Conservation (phyloP, 257 asterid species). For the Jacaranda mimosifolia region DNA sequence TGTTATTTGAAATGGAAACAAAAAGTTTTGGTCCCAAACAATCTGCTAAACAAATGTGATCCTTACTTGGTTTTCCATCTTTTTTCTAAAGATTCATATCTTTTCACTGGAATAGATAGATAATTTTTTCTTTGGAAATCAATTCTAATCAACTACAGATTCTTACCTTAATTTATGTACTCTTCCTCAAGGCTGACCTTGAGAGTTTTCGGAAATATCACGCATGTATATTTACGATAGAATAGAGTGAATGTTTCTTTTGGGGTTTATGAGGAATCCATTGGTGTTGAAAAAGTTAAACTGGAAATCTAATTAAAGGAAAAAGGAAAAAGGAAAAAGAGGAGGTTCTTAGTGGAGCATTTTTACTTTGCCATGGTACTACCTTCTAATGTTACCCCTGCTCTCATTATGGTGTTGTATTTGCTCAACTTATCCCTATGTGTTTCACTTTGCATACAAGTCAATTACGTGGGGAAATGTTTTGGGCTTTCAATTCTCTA, state of each 20-base stretch:
- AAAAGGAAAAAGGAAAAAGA: slow-evolving; percentile 11
- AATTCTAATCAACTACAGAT: background rate
- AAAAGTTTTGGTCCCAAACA: background rate
- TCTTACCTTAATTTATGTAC: background rate
- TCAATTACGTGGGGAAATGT: background rate
- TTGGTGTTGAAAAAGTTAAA: background rate
- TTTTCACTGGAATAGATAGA: slow-evolving; percentile 4
- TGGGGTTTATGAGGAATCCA: background rate
- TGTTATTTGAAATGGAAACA: background rate
- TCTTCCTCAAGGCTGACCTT: background rate
- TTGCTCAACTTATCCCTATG: too few relatives aligned
- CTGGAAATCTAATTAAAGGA: slow-evolving; percentile 6
- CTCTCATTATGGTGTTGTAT: background rate
- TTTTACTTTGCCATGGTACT: background rate
- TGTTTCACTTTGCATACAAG: too few relatives aligned
- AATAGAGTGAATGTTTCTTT: background rate
- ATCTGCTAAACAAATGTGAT: slow-evolving; percentile 3
- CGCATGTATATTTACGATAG: background rate
- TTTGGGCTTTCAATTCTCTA: background rate
- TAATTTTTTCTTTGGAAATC: background rate
- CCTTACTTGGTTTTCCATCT: background rate
- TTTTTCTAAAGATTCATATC: background rate
- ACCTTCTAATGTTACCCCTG: background rate
- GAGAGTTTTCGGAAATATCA: background rate
- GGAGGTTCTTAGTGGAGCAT: background rate